Percentiles rank a stretch among this genome's conserved stretches.
These are phyloP conservation scores for Sporisorium exsertum DNA, from an alignment of 1,284 basidiomycete species.

Conservation along the genomic window DNA sequence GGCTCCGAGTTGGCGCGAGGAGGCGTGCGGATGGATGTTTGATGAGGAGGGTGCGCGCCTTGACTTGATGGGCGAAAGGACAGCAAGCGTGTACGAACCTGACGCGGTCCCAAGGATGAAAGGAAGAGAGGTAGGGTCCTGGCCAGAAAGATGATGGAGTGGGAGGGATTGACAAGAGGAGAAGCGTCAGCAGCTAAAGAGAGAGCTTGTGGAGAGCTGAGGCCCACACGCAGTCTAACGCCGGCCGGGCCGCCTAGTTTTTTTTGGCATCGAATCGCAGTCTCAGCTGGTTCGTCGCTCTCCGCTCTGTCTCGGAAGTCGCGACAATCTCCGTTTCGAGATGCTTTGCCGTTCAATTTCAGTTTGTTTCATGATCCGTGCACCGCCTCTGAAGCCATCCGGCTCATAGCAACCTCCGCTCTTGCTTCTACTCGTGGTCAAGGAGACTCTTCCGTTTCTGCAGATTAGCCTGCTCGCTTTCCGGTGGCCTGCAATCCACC, in stretches of 20 bases:
- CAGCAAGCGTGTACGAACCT: not conserved
- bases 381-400: not conserved
- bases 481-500: not conserved
- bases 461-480: no score
- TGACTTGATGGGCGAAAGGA: not conserved
- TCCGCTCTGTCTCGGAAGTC: conserved; percentile 4
- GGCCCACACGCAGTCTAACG: not conserved
- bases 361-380: not conserved
- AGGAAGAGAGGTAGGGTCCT: not conserved
- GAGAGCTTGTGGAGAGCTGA: not conserved
- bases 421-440: not conserved
- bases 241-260: not conserved
- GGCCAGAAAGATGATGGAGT: not conserved
- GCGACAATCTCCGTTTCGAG: not conserved
- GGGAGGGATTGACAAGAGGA: not conserved
- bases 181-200: not conserved
- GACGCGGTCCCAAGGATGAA: not conserved
- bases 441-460: not conserved
- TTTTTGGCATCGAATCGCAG: not conserved
- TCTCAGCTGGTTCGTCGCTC: not conserved
- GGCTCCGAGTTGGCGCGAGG: not conserved
- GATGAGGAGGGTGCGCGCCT: not conserved
- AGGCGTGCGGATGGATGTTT: not conserved
- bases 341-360: not conserved
- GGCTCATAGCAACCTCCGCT: not conserved